A percentile compares a stretch with the other conserved stretches of the same genome.
These are phyloP conservation scores for Gliomastix tumulicola DNA, from an alignment of 2,329 filamentous ascomycete species.

Conservation along the genomic window DNA sequence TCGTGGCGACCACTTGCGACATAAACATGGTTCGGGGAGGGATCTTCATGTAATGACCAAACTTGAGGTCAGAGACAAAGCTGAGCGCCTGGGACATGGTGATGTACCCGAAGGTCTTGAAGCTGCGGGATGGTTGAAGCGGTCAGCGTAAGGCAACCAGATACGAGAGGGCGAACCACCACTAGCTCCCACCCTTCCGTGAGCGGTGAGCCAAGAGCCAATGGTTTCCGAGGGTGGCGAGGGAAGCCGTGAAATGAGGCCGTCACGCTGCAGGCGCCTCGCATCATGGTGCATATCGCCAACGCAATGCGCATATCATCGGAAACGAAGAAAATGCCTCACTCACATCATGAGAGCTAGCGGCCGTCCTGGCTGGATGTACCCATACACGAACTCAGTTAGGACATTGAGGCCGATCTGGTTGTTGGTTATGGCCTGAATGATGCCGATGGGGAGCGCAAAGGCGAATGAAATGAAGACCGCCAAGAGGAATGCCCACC, in stretches of 20 bases:
- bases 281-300: too few species aligned
- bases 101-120: conserved; percentile 57
- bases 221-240: too few species aligned
- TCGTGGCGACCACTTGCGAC: conserved; percentile 58
- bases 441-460: conserved; percentile 60
- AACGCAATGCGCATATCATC: too few species aligned
- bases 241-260: too few species aligned
- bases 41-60: conserved; percentile 69
- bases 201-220: too few species aligned
- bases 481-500: conserved; percentile 67
- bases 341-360: conserved; percentile 65
- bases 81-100: conserved; percentile 54
- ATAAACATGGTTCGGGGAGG: conserved; percentile 62
- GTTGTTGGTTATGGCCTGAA: conserved; percentile 64
- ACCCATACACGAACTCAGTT: conserved; percentile 68
- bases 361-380: conserved; percentile 66
- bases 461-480: conserved; percentile 58
- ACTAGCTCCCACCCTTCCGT: too few species aligned
- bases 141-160: neutral
- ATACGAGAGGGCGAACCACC: too few species aligned
- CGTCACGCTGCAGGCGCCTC: too few species aligned
- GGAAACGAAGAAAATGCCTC: too few species aligned
- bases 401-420: conserved; percentile 68
- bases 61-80: conserved; percentile 61
- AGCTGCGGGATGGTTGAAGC: conserved; percentile 24